Conservation (phyloP, 2,329 filamentous ascomycete genomes). For the Colletotrichum eleusines region DNA sequence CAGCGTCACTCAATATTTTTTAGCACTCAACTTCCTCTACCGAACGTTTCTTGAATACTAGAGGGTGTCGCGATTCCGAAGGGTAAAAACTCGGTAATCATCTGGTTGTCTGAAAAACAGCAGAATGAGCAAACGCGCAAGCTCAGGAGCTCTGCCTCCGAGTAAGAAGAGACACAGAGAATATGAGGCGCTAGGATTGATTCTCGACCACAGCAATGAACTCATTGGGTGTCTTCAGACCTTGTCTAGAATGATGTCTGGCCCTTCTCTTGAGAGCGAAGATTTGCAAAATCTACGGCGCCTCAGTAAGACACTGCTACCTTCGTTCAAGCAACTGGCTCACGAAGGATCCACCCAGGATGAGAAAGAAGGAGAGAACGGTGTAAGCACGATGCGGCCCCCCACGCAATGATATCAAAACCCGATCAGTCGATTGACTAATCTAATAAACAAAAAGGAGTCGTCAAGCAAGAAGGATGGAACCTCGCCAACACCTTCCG, state of each 20-base stretch:
- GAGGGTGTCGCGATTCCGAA: no score
- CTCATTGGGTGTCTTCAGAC: slow-evolving; percentile 54
- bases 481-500: not conserved
- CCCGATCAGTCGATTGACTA: not conserved
- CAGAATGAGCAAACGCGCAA: slow-evolving; percentile 37
- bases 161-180: slow-evolving; percentile 43
- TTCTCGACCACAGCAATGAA: slow-evolving; percentile 53
- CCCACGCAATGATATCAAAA: no score
- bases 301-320: slow-evolving; percentile 46
- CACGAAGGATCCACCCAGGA: not conserved
- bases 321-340: slow-evolving; percentile 45
- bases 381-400: not conserved
- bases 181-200: slow-evolving; percentile 46
- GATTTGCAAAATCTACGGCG: slow-evolving; percentile 27
- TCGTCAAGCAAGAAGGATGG: not conserved
- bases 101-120: not conserved
- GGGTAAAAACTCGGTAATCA: not conserved
- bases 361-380: not conserved
- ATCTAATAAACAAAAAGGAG: not conserved
- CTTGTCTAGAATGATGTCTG: slow-evolving; percentile 46
- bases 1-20: not conserved
- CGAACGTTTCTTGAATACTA: not conserved
- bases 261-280: not conserved
- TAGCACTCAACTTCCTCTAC: not conserved
- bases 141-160: slow-evolving; percentile 24